These are phyloP conservation scores for Nemania sp. DNA, from an alignment of 2,329 filamentous ascomycete genomes.

Conservation along the genomic window DNA sequence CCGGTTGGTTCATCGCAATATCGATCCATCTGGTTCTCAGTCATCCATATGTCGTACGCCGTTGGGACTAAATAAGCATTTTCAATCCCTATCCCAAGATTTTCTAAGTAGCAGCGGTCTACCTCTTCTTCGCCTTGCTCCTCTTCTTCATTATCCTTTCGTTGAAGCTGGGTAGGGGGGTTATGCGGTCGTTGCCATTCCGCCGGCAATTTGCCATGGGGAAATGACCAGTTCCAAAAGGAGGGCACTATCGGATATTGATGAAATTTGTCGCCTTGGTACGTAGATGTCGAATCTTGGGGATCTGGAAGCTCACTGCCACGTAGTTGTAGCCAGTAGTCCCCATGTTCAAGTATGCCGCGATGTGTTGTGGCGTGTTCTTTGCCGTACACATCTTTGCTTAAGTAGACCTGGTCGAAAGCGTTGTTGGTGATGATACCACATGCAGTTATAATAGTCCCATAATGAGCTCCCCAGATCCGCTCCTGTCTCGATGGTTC, in stretches of 20 bases:
- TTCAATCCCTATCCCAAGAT: constrained; percentile 11
- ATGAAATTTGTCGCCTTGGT: not conserved
- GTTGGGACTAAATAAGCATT: constrained; percentile 4
- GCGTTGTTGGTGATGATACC: constrained; percentile 6
- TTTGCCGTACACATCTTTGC: constrained; percentile 1
- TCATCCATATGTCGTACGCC: constrained; percentile 1
- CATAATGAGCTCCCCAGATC: constrained; percentile 3
- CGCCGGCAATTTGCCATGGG: constrained; percentile 6
- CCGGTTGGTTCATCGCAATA: not conserved
- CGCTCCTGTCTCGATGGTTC: constrained; percentile 1
- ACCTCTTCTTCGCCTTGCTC: not conserved
- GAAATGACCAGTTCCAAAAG: constrained; percentile 18
- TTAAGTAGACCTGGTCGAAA: constrained; percentile 8
- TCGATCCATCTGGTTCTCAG: not conserved
- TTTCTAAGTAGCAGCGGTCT: constrained; percentile 9
- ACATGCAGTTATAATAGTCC: constrained; percentile 2
- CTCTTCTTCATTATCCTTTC: not conserved
- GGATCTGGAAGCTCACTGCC: constrained; percentile 11
- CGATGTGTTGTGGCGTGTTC: constrained; percentile 2
- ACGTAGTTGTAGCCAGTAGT: constrained; percentile 13
- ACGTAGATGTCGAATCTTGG: not conserved
- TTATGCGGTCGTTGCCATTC: constrained; percentile 15
- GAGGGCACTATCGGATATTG: constrained; percentile 22
- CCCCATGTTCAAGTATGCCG: constrained; percentile 8
- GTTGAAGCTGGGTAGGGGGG: not conserved